A percentile compares a stretch with the other conserved stretches of the same genome.
Evolutionary conservation across 208 protist species (phyloP).

Genomic region (Acanthamoeba lugdunensis): DNA sequence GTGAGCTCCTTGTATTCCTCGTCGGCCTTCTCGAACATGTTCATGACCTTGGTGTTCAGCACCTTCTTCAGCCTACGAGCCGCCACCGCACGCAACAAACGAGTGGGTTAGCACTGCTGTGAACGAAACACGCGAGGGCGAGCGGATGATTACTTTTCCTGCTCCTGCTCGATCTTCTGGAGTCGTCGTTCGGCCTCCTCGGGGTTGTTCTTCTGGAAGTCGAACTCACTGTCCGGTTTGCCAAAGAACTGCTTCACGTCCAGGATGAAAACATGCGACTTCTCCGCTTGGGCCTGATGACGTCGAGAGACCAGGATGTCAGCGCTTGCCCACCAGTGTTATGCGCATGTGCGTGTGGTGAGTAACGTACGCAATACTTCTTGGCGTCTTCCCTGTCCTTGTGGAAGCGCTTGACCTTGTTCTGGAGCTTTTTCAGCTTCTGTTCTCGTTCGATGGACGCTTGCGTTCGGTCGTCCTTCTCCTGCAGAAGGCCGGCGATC

Average conservation of each 20-base stretch:
- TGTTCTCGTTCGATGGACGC: slow-evolving; percentile 73
- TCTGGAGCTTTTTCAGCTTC: slow-evolving; percentile 79
- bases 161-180: slow-evolving; percentile 75
- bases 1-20: slow-evolving; percentile 96
- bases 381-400: slow-evolving; percentile 81
- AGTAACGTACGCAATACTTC: slow-evolving; percentile 62
- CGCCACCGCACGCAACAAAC: background rate
- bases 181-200: slow-evolving; percentile 73
- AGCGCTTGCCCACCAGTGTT: no score
- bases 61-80: slow-evolving; percentile 80
- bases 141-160: slow-evolving; percentile 59
- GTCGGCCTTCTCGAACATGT: slow-evolving; percentile 89
- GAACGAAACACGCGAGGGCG: background rate
- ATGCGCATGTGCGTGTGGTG: background rate
- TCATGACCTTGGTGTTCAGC: slow-evolving; percentile 94
- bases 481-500: background rate
- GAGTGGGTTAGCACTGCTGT: no score
- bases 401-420: slow-evolving; percentile 70
- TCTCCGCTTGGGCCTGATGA: slow-evolving; percentile 39
- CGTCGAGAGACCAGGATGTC: no score
- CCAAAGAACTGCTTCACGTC: slow-evolving; percentile 86
- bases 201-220: slow-evolving; percentile 82
- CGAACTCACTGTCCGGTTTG: slow-evolving; percentile 80
- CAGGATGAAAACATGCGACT: slow-evolving; percentile 85
- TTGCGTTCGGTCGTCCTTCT: slow-evolving; percentile 46